Evolutionary conservation across 345 rosid species (phyloP).

Genomic region (Raphanus sativus): DNA sequence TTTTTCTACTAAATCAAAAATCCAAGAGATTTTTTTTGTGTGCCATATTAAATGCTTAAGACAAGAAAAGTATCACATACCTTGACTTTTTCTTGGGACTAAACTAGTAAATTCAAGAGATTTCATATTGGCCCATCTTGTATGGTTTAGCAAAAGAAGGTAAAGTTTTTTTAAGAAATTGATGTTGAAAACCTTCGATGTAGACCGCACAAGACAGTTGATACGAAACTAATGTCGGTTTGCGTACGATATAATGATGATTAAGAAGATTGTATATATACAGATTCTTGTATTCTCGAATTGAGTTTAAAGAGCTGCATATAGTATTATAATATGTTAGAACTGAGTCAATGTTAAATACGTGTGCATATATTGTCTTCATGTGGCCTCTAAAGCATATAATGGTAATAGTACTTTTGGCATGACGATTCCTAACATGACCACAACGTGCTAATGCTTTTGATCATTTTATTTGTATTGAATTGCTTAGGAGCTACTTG

Average conservation of each 20-base stretch:
- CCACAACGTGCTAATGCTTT: neutral
- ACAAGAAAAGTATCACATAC: constrained; percentile 31
- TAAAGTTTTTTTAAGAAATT: neutral
- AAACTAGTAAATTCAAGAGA: constrained; percentile 1
- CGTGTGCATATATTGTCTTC: neutral
- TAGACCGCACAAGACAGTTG: neutral
- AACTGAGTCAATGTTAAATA: too few species aligned
- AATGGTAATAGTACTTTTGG: neutral
- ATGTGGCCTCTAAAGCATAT: neutral
- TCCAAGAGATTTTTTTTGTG: neutral
- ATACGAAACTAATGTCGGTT: neutral
- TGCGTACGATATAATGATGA: neutral
- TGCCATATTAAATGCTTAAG: neutral
- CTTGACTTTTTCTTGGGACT: neutral
- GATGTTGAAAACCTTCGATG: neutral
- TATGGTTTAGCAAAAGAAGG: constrained; percentile 14
- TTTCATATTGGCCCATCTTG: neutral
- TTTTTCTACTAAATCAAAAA: neutral
- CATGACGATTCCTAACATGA: neutral
- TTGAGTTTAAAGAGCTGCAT: neutral
- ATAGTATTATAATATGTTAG: too few species aligned
- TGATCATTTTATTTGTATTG: neutral
- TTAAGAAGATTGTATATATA: neutral
- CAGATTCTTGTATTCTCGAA: neutral
- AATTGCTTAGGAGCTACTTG: constrained; percentile 65